Base-by-base conservation (phyloP, 768 basidiomycete species). In the Pulveroboletus ravenelii region DNA sequence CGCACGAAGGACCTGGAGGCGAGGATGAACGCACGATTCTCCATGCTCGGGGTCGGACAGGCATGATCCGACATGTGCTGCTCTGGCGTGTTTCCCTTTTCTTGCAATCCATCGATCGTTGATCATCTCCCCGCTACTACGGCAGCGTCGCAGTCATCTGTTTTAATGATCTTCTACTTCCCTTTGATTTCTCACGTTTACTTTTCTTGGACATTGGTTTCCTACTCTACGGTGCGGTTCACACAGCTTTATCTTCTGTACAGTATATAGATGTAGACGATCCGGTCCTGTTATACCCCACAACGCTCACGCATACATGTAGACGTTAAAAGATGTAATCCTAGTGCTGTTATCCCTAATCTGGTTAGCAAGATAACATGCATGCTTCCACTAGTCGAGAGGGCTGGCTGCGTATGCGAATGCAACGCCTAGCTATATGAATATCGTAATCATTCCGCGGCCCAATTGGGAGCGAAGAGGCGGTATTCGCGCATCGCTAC, bases 1-100 rank as follows among this genome's bases (percentile, higher is more conserved):
- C 60, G 65, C 12, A 51, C 43, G 10, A 54, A 23, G 45, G 56
- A 58, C 40, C 23, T 58, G 50, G 58, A 60, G 3, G 55, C 53
- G 37, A 47, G 45, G 45, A 55, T 63, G 55, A 48, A 43, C 7
- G 18, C 52, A 13, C 47, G 39, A 10, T 51, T 52, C 38, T 8
- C n/a, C 29, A 9, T 20, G 36, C 15, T 37, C 12, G 41, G 41
- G 18, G 8, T 34, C 10, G 8, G 32, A 29, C 51, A 34, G 40
- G 23, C 12, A 9, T 57, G 56, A 57, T 23, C n/a, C 14, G 27
- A n/a, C n/a, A 23, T n/a, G 9, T 32, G 6, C 37, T 37, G 18
- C 42, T 15, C 45, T 18, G 30, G 15, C 45, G 5, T 31, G 32
- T 47, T 37, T 17, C 3, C 13, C 25, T 27, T 43, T 48, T 48